Conservation (phyloP, 139 green algal genomes). For the Chlorella sp. region DNA sequence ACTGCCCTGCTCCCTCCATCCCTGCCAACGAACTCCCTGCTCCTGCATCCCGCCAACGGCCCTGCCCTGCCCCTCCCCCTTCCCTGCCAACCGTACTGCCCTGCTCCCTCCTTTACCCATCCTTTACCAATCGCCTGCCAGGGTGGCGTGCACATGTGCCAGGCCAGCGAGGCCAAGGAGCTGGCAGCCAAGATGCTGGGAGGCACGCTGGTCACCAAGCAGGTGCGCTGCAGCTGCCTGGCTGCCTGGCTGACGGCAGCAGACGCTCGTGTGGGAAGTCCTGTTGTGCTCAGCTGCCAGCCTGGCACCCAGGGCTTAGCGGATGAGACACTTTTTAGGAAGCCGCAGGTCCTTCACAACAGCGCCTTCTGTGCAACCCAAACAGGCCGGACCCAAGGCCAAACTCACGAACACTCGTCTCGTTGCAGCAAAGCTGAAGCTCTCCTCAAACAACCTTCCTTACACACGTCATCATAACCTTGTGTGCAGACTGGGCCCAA, state of each 20-base stretch:
- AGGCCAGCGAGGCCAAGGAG: conserved; percentile 65
- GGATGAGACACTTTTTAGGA: no score
- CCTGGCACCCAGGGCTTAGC: no score
- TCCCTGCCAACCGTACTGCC: no score
- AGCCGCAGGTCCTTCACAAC: no score
- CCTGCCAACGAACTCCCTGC: no score
- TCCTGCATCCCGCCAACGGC: no score
- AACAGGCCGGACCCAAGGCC: conserved; percentile 69
- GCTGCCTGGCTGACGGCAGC: not conserved
- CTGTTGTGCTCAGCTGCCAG: not conserved
- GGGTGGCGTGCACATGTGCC: conserved; percentile 96
- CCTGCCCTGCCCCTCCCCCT: no score
- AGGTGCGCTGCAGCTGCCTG: conserved; percentile 63
- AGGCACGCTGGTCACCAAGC: conserved; percentile 95
- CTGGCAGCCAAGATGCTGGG: conserved; percentile 89
- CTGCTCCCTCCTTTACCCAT: not conserved
- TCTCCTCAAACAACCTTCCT: no score
- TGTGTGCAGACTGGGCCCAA: no score
- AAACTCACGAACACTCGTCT: conserved; percentile 99
- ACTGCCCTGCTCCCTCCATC: not conserved
- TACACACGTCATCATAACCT: no score
- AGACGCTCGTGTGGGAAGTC: not conserved
- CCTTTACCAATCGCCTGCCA: conserved; percentile 43
- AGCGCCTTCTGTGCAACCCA: no score
- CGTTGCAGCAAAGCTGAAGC: conserved; percentile 91